Evolutionary conservation across 495 filamentous ascomycete species (phyloP).

Genomic region (Articulospora tetracladia): DNA sequence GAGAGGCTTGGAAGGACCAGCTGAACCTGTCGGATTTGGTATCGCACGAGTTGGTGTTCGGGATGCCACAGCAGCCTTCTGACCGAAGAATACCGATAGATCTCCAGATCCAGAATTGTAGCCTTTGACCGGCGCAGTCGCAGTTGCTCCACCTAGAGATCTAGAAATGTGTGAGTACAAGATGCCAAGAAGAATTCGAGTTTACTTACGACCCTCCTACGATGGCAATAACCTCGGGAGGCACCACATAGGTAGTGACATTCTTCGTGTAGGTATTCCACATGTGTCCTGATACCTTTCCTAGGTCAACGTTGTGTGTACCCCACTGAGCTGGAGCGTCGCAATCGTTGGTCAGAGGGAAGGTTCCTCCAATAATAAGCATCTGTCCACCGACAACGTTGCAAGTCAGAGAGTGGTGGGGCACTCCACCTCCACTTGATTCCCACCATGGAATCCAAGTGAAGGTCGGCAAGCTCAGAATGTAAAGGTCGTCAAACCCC

Average conservation of each 20-base stretch:
- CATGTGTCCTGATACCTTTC: slow-evolving; percentile 31
- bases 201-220: slow-evolving; percentile 41
- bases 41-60: slow-evolving; percentile 20
- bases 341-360: slow-evolving; percentile 28
- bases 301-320: slow-evolving; percentile 42
- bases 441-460: slow-evolving; percentile 50
- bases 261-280: slow-evolving; percentile 40
- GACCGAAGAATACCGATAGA: slow-evolving; percentile 17
- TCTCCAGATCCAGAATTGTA: slow-evolving; percentile 22
- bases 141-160: slow-evolving; percentile 33
- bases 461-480: slow-evolving; percentile 53
- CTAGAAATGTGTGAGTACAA: slow-evolving; percentile 1
- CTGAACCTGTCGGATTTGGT: slow-evolving; percentile 1
- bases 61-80: slow-evolving; percentile 12
- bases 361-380: slow-evolving; percentile 42
- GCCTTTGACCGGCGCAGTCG: slow-evolving; percentile 25
- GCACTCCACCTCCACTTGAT: slow-evolving; percentile 27
- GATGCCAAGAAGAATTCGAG: neutral
- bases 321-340: slow-evolving; percentile 33
- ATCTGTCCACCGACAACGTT: slow-evolving; percentile 46
- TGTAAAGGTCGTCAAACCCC: slow-evolving; percentile 54
- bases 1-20: neutral
- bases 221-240: slow-evolving; percentile 33
- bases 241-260: slow-evolving; percentile 38
- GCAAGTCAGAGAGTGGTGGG: slow-evolving; percentile 46